These are phyloP conservation scores for Chlorella ohadii DNA, from an alignment of 139 green algal genomes.

Conservation along the genomic window DNA sequence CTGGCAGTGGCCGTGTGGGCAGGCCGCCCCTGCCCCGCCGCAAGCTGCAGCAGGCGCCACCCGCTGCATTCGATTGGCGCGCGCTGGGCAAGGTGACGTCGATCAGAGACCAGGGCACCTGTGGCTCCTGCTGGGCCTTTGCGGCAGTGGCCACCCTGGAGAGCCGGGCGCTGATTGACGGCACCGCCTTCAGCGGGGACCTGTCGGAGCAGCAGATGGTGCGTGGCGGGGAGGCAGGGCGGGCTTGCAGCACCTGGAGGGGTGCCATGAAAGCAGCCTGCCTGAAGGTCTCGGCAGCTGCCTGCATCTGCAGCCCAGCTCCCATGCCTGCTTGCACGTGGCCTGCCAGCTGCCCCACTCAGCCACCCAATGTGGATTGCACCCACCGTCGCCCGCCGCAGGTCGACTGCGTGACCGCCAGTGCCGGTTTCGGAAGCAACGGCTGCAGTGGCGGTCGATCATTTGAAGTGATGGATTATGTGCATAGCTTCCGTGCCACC, in stretches of 20 bases:
- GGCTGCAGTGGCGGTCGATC: background rate
- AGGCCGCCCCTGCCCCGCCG: background rate
- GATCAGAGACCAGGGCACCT: background rate
- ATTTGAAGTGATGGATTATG: no score
- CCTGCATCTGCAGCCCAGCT: no score
- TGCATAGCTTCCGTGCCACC: no score
- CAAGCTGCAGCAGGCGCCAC: background rate
- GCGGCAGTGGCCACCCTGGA: background rate
- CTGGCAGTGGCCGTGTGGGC: background rate
- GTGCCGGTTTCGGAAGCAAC: background rate
- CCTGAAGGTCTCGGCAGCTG: no score
- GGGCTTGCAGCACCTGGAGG: no score
- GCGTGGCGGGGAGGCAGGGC: no score
- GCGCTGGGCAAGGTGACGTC: background rate
- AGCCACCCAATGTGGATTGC: no score
- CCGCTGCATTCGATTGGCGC: background rate
- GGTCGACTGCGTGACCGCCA: background rate
- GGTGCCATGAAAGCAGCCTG: no score
- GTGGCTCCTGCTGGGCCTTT: background rate
- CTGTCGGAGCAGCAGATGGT: constrained; percentile 1
- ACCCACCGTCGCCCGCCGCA: no score
- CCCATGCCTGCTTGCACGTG: no score
- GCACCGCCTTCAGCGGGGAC: background rate
- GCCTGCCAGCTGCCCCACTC: no score
- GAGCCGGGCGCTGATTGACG: background rate